A percentile compares a stretch with the other conserved stretches of the same genome.
Conservation (phyloP, 2,329 filamentous ascomycete species). For the Colletotrichum incanum region DNA sequence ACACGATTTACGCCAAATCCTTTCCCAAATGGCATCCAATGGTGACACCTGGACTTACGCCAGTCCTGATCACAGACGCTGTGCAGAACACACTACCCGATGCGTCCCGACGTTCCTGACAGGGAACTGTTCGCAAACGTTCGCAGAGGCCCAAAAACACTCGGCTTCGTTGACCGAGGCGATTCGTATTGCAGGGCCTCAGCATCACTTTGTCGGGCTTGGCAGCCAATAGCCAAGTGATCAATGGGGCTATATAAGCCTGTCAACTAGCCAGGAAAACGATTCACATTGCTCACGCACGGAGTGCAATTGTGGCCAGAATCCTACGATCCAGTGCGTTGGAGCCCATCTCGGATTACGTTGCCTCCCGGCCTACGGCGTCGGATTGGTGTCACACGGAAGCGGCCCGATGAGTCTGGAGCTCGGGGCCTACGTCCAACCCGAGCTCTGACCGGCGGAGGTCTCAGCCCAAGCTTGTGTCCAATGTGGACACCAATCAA, state of each 20-base stretch:
- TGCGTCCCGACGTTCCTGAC: neutral
- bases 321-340: too few relatives aligned
- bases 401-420: neutral
- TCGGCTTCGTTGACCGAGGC: neutral
- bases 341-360: neutral
- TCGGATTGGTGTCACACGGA: neutral
- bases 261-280: too few relatives aligned
- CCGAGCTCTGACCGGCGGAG: neutral
- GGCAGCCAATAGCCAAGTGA: too few relatives aligned
- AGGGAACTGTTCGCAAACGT: too few relatives aligned
- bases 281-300: too few relatives aligned
- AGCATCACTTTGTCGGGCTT: neutral
- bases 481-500: neutral
- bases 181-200: neutral
- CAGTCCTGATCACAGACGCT: neutral
- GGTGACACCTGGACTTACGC: neutral
- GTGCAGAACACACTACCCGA: neutral
- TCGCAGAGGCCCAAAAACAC: neutral
- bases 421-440: neutral
- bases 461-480: neutral
- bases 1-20: neutral
- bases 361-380: neutral
- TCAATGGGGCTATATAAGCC: neutral
- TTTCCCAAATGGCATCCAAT: neutral
- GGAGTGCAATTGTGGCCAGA: too few relatives aligned